These are phyloP conservation scores for Cokeromyces recurvatus DNA, from an alignment of 371 early-diverging fungal genomes.

Conservation along the genomic window DNA sequence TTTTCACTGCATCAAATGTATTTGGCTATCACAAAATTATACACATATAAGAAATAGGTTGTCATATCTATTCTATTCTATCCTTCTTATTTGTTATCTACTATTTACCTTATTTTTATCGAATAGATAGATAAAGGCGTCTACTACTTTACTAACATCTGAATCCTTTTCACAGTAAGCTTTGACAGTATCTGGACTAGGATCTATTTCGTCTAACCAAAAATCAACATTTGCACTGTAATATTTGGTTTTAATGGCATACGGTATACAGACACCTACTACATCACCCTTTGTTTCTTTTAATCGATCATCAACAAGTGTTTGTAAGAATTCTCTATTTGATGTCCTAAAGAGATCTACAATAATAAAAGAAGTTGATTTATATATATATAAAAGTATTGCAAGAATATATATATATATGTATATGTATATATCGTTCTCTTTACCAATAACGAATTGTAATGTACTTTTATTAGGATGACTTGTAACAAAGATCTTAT, in stretches of 20 bases:
- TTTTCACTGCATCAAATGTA: conserved; percentile 49
- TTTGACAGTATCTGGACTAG: conserved; percentile 30
- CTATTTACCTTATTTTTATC: conserved; percentile 43
- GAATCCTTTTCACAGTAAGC: conserved; percentile 43
- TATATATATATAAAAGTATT: too few relatives aligned
- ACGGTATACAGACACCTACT: conserved; percentile 55
- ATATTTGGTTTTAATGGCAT: conserved; percentile 66
- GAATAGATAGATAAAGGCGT: conserved; percentile 65
- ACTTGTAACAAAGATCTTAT: conserved; percentile 61
- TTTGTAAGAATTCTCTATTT: conserved; percentile 21
- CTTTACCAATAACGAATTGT: conserved; percentile 50
- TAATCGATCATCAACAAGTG: conserved; percentile 18
- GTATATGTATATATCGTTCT: too few relatives aligned
- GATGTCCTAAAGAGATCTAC: too few relatives aligned
- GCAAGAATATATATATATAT: too few relatives aligned
- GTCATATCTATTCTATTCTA: too few relatives aligned
- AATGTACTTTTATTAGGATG: conserved; percentile 40
- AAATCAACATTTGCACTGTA: conserved; percentile 66
- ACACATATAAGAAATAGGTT: too few relatives aligned
- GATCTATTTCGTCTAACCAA: conserved; percentile 60
- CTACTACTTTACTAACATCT: conserved; percentile 56
- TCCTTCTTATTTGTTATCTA: neutral
- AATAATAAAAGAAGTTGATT: too few relatives aligned
- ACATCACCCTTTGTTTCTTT: conserved; percentile 30
- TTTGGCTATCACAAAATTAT: conserved; percentile 25